phyloP scores from a whole-genome alignment of 768 basidiomycete species.

The Suillus tomentosus region DNA sequence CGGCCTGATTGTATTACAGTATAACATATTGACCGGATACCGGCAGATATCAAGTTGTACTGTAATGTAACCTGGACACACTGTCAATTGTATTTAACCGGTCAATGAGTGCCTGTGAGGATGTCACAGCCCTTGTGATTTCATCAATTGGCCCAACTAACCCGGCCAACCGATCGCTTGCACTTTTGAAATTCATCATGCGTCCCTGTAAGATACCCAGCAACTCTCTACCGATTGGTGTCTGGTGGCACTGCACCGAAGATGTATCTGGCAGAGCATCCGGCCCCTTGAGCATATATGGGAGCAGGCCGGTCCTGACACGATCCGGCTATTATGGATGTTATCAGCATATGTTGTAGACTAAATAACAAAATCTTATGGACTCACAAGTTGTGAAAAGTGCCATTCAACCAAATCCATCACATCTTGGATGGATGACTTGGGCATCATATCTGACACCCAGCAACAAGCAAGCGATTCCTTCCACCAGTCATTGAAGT shows the following conservation, averaged over 20 bases:
- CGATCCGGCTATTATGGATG: not conserved
- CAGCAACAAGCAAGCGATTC: not conserved
- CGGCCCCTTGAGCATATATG: not conserved
- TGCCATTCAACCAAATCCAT: not conserved
- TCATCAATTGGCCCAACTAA: not conserved
- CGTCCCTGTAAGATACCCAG: not conserved
- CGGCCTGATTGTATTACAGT: too few species aligned
- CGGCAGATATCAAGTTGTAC: not conserved
- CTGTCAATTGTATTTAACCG: not conserved
- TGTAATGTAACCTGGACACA: not conserved
- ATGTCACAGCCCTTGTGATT: not conserved
- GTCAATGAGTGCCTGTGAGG: not conserved
- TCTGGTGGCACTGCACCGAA: not conserved
- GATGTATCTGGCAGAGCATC: not conserved
- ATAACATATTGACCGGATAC: not conserved
- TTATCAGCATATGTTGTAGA: not conserved
- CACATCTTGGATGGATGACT: conserved; percentile 2
- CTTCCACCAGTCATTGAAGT: conserved; percentile 5
- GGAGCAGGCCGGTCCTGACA: not conserved
- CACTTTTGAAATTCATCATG: not conserved
- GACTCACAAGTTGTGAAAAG: not conserved
- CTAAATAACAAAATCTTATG: not conserved
- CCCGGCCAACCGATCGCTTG: not conserved
- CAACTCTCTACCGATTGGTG: not conserved
- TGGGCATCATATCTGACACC: not conserved